A percentile compares a stretch with the other conserved stretches of the same genome.
phyloP scores from a whole-genome alignment of 2,329 filamentous ascomycete species.

The Verticillium longisporum region DNA sequence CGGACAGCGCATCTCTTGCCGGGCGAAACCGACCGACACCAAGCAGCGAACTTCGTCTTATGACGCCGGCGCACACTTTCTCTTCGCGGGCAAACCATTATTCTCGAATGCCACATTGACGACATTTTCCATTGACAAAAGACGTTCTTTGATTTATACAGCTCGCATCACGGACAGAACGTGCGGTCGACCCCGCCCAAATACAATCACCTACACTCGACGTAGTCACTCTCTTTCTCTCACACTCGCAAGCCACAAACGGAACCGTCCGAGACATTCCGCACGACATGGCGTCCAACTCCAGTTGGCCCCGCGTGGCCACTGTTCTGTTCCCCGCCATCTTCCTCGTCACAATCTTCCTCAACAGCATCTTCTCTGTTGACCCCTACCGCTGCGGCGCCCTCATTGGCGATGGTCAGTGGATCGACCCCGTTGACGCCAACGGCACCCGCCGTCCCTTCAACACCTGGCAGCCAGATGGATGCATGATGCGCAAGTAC shows the following conservation, averaged over 20 bases:
- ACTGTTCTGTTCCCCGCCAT: neutral
- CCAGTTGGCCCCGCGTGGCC: neutral
- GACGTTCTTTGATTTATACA: neutral
- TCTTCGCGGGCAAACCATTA: neutral
- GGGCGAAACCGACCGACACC: neutral
- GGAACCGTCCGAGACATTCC: neutral
- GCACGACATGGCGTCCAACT: neutral
- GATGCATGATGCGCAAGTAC: constrained; percentile 53
- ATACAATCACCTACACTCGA: too few species aligned
- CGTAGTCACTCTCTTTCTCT: too few species aligned
- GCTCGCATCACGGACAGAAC: too few species aligned
- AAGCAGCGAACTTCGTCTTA: neutral
- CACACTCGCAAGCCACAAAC: neutral
- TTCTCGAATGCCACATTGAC: neutral
- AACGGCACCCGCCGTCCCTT: constrained; percentile 22
- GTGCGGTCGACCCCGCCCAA: too few species aligned
- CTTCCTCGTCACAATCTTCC: neutral
- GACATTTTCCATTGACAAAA: neutral
- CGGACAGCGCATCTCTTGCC: neutral
- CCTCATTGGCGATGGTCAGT: constrained; percentile 42
- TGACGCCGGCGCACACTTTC: neutral
- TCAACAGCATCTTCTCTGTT: neutral
- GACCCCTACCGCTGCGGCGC: constrained; percentile 48
- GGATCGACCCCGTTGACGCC: constrained; percentile 28
- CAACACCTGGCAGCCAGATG: constrained; percentile 50